Conservation (phyloP, 352 stramenopile species). For the Globisporangium recalcitrans region DNA sequence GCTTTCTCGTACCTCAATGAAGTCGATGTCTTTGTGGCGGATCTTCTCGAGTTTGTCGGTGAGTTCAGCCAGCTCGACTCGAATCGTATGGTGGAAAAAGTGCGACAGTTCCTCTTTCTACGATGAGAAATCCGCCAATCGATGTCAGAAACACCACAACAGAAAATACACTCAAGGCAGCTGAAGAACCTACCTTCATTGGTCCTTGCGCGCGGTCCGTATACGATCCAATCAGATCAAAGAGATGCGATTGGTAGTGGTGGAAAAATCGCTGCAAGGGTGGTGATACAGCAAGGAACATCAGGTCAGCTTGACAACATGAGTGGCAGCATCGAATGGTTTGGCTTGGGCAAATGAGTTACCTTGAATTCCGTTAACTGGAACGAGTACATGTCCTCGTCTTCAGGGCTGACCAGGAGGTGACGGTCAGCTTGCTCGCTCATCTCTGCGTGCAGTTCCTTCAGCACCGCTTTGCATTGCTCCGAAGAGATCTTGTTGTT, state of each 20-base stretch:
- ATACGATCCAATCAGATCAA: slow-evolving; percentile 67
- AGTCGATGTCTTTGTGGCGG: slow-evolving; percentile 46
- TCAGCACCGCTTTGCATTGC: slow-evolving; percentile 50
- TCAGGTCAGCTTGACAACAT: neutral
- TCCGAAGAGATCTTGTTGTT: slow-evolving; percentile 65
- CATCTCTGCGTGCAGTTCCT: slow-evolving; percentile 54
- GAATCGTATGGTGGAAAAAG: slow-evolving; percentile 60
- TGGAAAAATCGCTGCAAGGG: slow-evolving; percentile 57
- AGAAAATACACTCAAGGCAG: neutral
- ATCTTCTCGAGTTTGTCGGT: slow-evolving; percentile 58
- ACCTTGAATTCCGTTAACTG: slow-evolving; percentile 74
- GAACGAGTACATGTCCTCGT: slow-evolving; percentile 58
- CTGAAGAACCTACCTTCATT: slow-evolving; percentile 32
- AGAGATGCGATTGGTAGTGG: slow-evolving; percentile 61
- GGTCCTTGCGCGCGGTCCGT: slow-evolving; percentile 60
- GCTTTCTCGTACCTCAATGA: slow-evolving; percentile 29
- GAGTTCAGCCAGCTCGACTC: slow-evolving; percentile 42
- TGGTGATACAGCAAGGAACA: neutral
- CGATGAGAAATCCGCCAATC: neutral
- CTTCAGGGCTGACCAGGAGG: slow-evolving; percentile 34
- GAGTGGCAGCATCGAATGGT: slow-evolving; percentile 3
- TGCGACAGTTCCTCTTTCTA: slow-evolving; percentile 62
- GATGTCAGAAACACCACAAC: neutral
- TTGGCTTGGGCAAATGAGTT: neutral
- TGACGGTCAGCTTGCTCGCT: slow-evolving; percentile 50